Evolutionary conservation across 352 stramenopile species (phyloP).

Genomic region (Globisporangium irregulare): DNA sequence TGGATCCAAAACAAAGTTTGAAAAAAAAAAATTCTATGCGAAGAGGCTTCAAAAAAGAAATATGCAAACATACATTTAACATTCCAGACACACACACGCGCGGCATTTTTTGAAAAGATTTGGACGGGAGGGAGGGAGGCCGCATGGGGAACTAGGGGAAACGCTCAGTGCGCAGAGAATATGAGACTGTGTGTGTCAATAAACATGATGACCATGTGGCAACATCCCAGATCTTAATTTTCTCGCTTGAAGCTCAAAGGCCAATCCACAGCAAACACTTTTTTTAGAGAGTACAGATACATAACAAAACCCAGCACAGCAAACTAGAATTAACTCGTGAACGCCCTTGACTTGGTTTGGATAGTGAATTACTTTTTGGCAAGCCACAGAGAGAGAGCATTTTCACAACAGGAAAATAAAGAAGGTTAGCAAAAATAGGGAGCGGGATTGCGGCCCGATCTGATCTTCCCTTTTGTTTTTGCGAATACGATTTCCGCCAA

Average conservation of each 20-base stretch:
- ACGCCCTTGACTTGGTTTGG: background rate
- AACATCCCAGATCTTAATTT: background rate
- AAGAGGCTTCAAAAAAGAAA: conserved; percentile 7
- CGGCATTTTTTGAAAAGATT: background rate
- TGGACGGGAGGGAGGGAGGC: background rate
- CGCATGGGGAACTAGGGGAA: background rate
- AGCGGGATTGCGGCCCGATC: background rate
- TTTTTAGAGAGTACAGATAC: background rate
- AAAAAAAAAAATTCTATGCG: background rate
- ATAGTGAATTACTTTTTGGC: background rate
- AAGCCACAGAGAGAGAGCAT: background rate
- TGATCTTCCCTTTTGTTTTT: conserved; percentile 8
- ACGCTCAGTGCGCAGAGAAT: background rate
- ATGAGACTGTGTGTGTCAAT: background rate
- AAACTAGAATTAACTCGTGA: background rate
- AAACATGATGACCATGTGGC: background rate
- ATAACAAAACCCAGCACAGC: background rate
- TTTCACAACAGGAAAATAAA: background rate
- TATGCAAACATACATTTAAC: conserved; percentile 4
- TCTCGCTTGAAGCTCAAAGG: background rate
- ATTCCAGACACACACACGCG: background rate
- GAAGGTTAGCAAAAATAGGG: conserved; percentile 6
- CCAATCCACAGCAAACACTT: background rate
- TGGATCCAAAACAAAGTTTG: background rate
- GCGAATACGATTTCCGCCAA: background rate